These are phyloP conservation scores for Carex arenaria DNA, from an alignment of 202 grass and related monocot genomes.

Conservation along the genomic window DNA sequence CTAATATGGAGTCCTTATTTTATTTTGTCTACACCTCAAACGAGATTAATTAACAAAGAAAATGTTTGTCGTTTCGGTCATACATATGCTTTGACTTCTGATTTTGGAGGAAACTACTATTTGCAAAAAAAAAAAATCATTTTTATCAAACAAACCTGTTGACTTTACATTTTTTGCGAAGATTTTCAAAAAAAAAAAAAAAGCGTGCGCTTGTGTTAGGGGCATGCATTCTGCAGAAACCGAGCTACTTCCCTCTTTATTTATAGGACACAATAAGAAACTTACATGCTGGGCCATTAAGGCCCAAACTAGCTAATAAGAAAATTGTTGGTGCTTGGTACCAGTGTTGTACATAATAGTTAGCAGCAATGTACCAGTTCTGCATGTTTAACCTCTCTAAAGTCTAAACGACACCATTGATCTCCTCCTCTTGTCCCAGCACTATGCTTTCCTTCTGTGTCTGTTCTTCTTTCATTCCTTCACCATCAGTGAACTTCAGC, in stretches of 20 bases:
- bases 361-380: background rate
- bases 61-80: too few species aligned
- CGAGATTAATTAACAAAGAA: too few species aligned
- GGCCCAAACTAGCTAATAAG: background rate
- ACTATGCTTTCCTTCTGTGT: background rate
- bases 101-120: background rate
- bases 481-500: conserved; percentile 31
- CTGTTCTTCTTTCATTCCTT: background rate
- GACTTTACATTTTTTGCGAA: background rate
- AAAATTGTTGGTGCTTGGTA: background rate
- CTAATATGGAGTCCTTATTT: too few species aligned
- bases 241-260: background rate
- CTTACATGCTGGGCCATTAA: background rate
- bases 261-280: background rate
- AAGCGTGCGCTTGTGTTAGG: too few species aligned
- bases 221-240: background rate
- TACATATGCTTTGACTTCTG: too few species aligned
- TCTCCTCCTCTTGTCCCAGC: background rate
- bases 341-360: background rate
- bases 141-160: background rate
- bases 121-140: background rate
- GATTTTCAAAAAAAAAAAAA: background rate
- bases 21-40: too few species aligned
- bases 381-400: background rate
- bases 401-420: background rate